Base-by-base conservation (phyloP, 1,139 yeast species). In the Yamadazyma epiphylla region DNA sequence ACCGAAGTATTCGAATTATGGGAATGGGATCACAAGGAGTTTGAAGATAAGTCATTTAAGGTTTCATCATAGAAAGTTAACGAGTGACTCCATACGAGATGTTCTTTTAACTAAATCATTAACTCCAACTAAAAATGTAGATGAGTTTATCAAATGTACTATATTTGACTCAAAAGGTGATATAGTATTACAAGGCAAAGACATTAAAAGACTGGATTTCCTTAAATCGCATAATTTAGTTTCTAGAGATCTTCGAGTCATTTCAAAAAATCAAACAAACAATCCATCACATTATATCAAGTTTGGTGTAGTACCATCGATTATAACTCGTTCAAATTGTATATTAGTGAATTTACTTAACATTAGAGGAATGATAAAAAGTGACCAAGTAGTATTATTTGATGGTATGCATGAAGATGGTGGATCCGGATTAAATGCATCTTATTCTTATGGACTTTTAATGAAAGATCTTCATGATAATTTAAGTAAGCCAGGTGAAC, bases 61-160 rank as follows among this genome's bases (percentile, higher is more conserved):
- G n/a, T n/a, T 8, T 10, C 24, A 19, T 22, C 10, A 28, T 22
- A 9, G 30, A n/a, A n/a, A n/a, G n/a, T n/a, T 32, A 7, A 27
- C 31, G 4, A 33, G 28, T 19, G 49, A 49, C 19, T 27, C 47
- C 1, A 36, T 45, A 24, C 41, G 49, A 24, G 58, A 55, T 33
- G 48, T 51, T 9, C 38, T 55, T 14, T 41, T 54, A 11, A 36
- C 52, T 14, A 53, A 52, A 32, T 39, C 55, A 2, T 32, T 55
- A 15, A 38, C 46, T 5, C 27, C 56, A 13, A 17, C 7, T 10
- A 51, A 51, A 31, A 26, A 38, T 4, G 64, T 51, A 16, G 53
- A 45, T 27, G 67, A 60, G 22, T 45, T 41, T 30, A 59, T 69
- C 14, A 41, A 81, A 37, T 88, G 96, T 46, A 86, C 96, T 0